Conservation (phyloP, 2,329 filamentous ascomycete genomes). For the Orbilia javanica region DNA sequence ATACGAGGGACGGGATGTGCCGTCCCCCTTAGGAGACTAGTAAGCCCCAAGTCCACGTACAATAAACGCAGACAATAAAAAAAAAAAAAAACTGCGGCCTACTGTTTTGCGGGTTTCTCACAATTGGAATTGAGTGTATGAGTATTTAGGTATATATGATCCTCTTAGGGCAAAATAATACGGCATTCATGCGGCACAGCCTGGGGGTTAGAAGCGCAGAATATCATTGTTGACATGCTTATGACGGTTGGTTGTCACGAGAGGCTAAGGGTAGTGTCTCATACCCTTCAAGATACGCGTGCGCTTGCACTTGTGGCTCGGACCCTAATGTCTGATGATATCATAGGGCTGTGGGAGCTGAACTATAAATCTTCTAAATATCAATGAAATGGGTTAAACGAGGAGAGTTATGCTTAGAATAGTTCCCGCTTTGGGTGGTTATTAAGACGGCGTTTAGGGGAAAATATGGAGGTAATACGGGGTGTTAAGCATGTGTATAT, state of each 20-base stretch:
- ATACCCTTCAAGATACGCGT: neutral
- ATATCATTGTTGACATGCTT: neutral
- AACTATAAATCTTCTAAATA: no score
- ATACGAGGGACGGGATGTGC: neutral
- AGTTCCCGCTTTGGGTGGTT: neutral
- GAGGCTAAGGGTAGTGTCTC: neutral
- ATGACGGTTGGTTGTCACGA: neutral
- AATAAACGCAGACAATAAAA: neutral
- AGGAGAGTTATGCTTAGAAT: neutral
- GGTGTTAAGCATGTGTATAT: neutral
- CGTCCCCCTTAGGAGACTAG: neutral
- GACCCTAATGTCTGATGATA: neutral
- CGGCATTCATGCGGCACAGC: slow-evolving; percentile 13
- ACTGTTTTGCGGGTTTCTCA: neutral
- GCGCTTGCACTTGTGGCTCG: neutral
- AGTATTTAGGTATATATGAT: neutral
- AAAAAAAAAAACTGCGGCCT: neutral
- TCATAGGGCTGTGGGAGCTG: no score
- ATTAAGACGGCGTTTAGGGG: neutral
- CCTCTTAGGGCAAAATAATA: neutral
- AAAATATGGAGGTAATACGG: no score
- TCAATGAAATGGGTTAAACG: no score
- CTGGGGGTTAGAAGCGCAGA: neutral
- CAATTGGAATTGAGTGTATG: neutral
- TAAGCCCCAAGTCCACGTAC: neutral